Percentiles rank a stretch among this genome's conserved stretches.
Evolutionary conservation across 495 filamentous ascomycete genomes (phyloP).

Genomic region (Neurospora sp.): DNA sequence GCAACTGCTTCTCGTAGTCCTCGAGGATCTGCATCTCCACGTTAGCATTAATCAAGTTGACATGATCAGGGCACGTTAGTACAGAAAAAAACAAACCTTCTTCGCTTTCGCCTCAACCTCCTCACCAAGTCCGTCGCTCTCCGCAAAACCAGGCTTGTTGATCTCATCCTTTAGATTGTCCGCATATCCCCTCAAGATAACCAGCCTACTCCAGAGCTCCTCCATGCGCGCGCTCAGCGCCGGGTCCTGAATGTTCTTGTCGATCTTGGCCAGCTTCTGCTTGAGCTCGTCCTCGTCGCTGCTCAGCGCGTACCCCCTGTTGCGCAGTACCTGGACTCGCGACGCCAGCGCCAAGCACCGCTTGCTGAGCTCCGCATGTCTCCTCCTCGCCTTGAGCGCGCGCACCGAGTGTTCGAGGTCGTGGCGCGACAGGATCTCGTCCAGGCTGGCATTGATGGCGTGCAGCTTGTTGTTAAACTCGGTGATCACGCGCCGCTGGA

Average conservation of each 20-base stretch:
- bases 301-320: slow-evolving; percentile 85
- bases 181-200: slow-evolving; percentile 71
- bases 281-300: slow-evolving; percentile 84
- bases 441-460: slow-evolving; percentile 77
- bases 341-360: slow-evolving; percentile 77
- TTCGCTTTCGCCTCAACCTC: slow-evolving; percentile 69
- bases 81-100: slow-evolving; percentile 52
- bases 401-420: slow-evolving; percentile 72
- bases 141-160: slow-evolving; percentile 47
- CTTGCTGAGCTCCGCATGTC: slow-evolving; percentile 69
- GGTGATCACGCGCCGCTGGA: slow-evolving; percentile 62
- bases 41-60: slow-evolving; percentile 16
- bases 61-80: slow-evolving; percentile 3
- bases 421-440: slow-evolving; percentile 68
- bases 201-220: slow-evolving; percentile 94
- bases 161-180: slow-evolving; percentile 71
- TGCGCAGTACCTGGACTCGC: slow-evolving; percentile 84
- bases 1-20: slow-evolving; percentile 81
- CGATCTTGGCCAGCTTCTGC: slow-evolving; percentile 68
- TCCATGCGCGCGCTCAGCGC: slow-evolving; percentile 72
- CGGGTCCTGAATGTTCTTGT: slow-evolving; percentile 71
- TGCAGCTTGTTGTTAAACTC: slow-evolving; percentile 74
- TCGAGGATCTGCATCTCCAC: slow-evolving; percentile 58
- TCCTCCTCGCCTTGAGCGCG: slow-evolving; percentile 67
- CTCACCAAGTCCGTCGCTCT: slow-evolving; percentile 57